Base-by-base conservation (phyloP, 2,329 filamentous ascomycete genomes). In the Cordyceps farinosa region DNA sequence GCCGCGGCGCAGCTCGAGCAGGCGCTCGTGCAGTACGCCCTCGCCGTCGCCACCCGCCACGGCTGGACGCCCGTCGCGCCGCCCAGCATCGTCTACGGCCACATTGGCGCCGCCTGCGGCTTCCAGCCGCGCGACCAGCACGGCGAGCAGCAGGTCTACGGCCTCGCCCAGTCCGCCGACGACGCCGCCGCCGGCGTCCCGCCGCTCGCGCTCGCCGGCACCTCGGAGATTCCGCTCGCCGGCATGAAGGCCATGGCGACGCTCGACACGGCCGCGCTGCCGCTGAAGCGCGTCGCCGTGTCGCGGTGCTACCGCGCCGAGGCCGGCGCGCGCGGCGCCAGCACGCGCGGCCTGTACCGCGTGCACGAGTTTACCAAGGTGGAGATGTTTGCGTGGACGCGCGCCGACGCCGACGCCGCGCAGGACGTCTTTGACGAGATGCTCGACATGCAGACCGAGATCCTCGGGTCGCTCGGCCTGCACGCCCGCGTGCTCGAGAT, bases 301-400 rank as follows among this genome's bases (percentile, higher is more conserved):
- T 97, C 91, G 63, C 84, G 95, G n/a, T 96, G 93, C 80, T 99
- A 96, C 77, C 90, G 95, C 59, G 95, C 95, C 51, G 95, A 99
- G 78, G 95, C 95, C 0, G 95, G 95, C 38, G 91, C 92, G 1
- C 84, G 94, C 45, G 95, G 95, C 36, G 88, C 90, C 30, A 91
- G 95, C 69, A 97, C 93, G 1, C 97, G 97, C 77, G 95, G 95
- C 5, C 80, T 99, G 1, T 99, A 98, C 77, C 89, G 95, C 34
- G 95, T 99, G 3, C 95, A 99, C 77, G 95, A 99, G 77, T 99
- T 99, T 77, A 97, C 92, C 34, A 99, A 99, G 75, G 94, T 99
- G 0, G 95, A 99, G 76, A 88, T 99, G 82, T 98, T 99, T 73
- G 92, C 90, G 0, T 99, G 95, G 95, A 90, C 91, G 5, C 70